Percentiles rank a stretch among this genome's conserved stretches.
phyloP scores from a whole-genome alignment of 176 grass and related monocot species.

The sorghum (Sorghum bicolor) region Sorghum_bicolor_NCBIv3 NC_012871.2:60135501-60136000 shows the following conservation, averaged over 20 bases:
- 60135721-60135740: constrained; percentile 10
- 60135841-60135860: not conserved
- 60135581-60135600: not conserved
- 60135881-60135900: not conserved
- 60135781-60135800: not conserved
- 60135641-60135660: constrained; percentile 7
- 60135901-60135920: not conserved
- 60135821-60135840: not conserved
- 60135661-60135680: not conserved
- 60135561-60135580: no score
- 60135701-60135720: not conserved
- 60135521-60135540: no score
- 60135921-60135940: not conserved
- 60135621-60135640: not conserved
- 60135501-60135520: no score
- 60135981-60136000: not conserved
- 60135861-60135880: not conserved
- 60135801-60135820: constrained; percentile 18
- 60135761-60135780: not conserved
- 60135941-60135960: not conserved
- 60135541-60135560: no score
- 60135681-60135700: not conserved
- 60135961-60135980: not conserved
- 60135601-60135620: not conserved
- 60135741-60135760: not conserved